Evolutionary conservation across 2,329 filamentous ascomycete species (phyloP).

Genomic region (Penicillium olsonii): DNA sequence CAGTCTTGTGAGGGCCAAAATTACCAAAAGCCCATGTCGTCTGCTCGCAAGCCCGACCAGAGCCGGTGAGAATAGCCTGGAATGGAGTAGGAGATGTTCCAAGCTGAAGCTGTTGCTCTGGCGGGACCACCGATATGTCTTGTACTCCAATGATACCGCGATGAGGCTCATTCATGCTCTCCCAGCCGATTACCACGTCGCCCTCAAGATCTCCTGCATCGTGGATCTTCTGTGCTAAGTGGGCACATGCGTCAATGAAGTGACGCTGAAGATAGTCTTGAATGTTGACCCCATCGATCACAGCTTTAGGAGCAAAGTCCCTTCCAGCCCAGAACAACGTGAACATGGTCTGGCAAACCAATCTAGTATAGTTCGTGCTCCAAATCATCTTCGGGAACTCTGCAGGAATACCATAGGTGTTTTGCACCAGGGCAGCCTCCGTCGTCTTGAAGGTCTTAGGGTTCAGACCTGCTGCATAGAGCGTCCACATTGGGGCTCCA

Average conservation of each 20-base stretch:
- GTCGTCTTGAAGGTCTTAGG: conserved; percentile 81
- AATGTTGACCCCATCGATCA: conserved; percentile 92
- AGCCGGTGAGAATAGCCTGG: conserved; percentile 90
- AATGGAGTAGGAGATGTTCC: conserved; percentile 91
- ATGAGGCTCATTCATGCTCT: conserved; percentile 94
- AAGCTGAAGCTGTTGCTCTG: conserved; percentile 87
- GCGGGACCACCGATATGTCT: conserved; percentile 78
- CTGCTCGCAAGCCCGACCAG: conserved; percentile 84
- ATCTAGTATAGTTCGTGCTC: conserved; percentile 92
- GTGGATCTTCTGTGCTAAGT: conserved; percentile 80
- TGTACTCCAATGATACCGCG: conserved; percentile 80
- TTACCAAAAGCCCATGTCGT: conserved; percentile 92
- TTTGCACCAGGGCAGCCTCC: conserved; percentile 91
- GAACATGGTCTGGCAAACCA: conserved; percentile 88
- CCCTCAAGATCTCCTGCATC: conserved; percentile 88
- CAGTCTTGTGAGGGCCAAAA: conserved; percentile 88
- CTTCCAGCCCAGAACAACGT: conserved; percentile 89
- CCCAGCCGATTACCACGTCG: conserved; percentile 89
- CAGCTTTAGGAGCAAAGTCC: conserved; percentile 93
- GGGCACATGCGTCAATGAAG: conserved; percentile 75
- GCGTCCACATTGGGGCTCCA: conserved; percentile 94
- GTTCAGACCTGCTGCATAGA: conserved; percentile 91
- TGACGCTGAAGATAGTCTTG: conserved; percentile 92
- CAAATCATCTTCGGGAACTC: conserved; percentile 98
- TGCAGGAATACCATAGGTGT: conserved; percentile 81